phyloP scores from a whole-genome alignment of 495 filamentous ascomycete species.

The Tuber brumale region DNA sequence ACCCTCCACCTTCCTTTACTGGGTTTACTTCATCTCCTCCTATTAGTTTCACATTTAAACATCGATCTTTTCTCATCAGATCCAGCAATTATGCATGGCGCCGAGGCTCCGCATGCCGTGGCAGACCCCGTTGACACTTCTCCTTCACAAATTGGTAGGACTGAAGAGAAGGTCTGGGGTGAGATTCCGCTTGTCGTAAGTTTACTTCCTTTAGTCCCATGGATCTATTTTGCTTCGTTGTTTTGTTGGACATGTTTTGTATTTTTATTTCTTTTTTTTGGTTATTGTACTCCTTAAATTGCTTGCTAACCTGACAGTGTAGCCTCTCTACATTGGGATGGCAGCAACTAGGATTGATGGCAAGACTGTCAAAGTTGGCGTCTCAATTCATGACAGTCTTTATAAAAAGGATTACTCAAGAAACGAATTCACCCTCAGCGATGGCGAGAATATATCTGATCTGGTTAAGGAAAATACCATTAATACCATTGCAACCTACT shows the following conservation, averaged over 20 bases:
- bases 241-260: not conserved
- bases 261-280: not conserved
- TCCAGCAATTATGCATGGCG: not conserved
- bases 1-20: not conserved
- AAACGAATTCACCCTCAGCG: conserved; percentile 47
- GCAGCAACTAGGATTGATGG: conserved; percentile 51
- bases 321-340: conserved; percentile 62
- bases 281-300: not conserved
- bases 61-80: not conserved
- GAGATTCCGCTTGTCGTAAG: conserved; percentile 31
- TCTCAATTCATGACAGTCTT: conserved; percentile 68
- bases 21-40: not conserved
- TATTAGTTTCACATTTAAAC: not conserved
- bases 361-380: conserved; percentile 52
- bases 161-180: conserved; percentile 25
- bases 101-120: not conserved
- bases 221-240: not conserved
- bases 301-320: conserved; percentile 2
- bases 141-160: conserved; percentile 3
- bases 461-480: conserved; percentile 53
- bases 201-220: not conserved
- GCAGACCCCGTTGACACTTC: not conserved
- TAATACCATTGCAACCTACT: conserved; percentile 51
- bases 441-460: conserved; percentile 42
- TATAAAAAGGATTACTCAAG: conserved; percentile 73